Base-by-base conservation (phyloP, 2,329 filamentous ascomycete species). In the Aspergillus amoenus region DNA sequence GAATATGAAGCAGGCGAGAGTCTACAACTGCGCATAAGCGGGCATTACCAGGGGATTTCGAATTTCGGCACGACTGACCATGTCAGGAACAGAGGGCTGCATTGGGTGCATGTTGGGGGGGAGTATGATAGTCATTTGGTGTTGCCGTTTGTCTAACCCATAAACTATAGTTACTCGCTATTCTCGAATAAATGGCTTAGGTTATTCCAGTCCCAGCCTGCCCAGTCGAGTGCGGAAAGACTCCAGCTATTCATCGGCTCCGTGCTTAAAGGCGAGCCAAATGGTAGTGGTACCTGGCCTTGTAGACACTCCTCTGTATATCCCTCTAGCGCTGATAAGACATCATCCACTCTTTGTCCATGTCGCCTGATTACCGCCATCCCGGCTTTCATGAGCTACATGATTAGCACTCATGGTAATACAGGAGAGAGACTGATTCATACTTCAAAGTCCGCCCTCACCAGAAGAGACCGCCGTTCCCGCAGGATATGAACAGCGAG, bases 11-110 rank as follows among this genome's bases (percentile, higher is more conserved):
- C 52, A 4, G 52, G 44, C 15, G 52, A 55, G 37, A 55, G 52
- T 27, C n/a, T 55, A 21, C 44, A 55, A 27, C 44, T 55, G 8
- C 52, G 52, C 8, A n/a, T 55, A 6, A 47, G 43, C 7, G 52
- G 52, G 3, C 52, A 49, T 18, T 55, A 55, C 22, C 52, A 55
- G 45, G 52, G 52, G 17, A 43, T 55, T 12, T 55, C 52, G n/a
- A 48, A 55, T 11, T 55, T 55, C 24, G 52, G 52, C 8, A 55
- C 52, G 0, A 7, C 34, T 1, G 44, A 55, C 18, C 44, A 55
- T 55, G 52, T 55, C 8, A 17, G 24, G n/a, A 55, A 55, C 22
- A 40, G 27, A 9, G 52, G 52, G 0, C 24, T 30, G 17, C 52
- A 55, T 21, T 55, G 52, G 52, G 52, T 55, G 2, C 52, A 55